A percentile compares a stretch with the other conserved stretches of the same genome.
These are phyloP conservation scores for Penicillium sp. DNA, from an alignment of 2,329 filamentous ascomycete genomes.

Conservation along the genomic window DNA sequence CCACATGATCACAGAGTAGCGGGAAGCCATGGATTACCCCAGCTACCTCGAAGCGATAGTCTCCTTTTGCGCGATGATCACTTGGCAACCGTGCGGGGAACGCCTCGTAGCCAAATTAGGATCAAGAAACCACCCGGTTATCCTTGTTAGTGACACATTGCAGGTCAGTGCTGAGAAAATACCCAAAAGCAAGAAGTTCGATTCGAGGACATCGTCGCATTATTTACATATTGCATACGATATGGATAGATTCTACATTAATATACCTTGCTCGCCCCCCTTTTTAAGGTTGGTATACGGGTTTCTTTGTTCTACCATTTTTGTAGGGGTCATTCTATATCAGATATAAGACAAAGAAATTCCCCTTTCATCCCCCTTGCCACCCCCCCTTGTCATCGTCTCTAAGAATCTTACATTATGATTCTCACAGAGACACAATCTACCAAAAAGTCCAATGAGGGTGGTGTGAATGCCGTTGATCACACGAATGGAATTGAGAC, in stretches of 20 bases:
- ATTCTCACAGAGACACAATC: not conserved
- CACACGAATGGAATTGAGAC: not conserved
- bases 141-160: not conserved
- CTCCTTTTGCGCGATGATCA: not conserved
- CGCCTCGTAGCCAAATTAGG: not conserved
- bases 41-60: not conserved
- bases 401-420: not conserved
- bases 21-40: not conserved
- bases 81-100: conserved; percentile 14
- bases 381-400: not conserved
- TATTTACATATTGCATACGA: conserved; percentile 3
- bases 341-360: not conserved
- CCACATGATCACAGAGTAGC: not conserved
- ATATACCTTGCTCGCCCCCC: not conserved
- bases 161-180: not conserved
- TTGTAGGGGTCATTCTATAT: not conserved
- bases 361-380: not conserved
- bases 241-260: conserved; percentile 9
- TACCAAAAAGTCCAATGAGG: conserved; percentile 3
- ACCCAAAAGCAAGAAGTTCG: not conserved
- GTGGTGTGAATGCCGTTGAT: not conserved
- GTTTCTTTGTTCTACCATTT: not conserved
- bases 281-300: not conserved
- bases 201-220: not conserved
- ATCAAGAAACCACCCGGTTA: not conserved